These are phyloP conservation scores for Fusarium algeriense DNA, from an alignment of 2,329 filamentous ascomycete species.

Conservation along the genomic window DNA sequence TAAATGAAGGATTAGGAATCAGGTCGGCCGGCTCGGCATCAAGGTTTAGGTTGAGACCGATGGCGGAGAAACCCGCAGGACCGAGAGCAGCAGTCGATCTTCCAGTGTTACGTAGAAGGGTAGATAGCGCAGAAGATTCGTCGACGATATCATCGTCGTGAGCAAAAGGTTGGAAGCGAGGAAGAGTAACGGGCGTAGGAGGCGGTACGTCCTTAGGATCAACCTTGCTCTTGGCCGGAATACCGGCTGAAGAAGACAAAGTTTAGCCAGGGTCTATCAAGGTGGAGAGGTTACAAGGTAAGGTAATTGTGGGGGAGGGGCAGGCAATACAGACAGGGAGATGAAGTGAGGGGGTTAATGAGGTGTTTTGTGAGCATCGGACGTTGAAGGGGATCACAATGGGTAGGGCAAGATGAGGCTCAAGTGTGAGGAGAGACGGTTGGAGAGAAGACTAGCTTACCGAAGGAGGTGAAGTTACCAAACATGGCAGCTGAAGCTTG, in stretches of 20 bases:
- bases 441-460: slow-evolving; percentile 50
- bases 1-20: slow-evolving; percentile 64
- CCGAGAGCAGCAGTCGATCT: slow-evolving; percentile 57
- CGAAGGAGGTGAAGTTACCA: slow-evolving; percentile 56
- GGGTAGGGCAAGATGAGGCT: not conserved
- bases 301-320: slow-evolving; percentile 31
- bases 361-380: slow-evolving; percentile 35
- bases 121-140: slow-evolving; percentile 57
- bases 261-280: slow-evolving; percentile 40
- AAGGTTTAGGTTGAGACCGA: slow-evolving; percentile 67
- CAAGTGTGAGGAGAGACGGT: not conserved
- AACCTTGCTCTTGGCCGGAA: slow-evolving; percentile 49
- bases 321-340: slow-evolving; percentile 11
- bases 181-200: slow-evolving; percentile 67
- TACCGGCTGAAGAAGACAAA: slow-evolving; percentile 42
- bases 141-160: slow-evolving; percentile 48
- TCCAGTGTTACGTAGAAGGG: slow-evolving; percentile 65
- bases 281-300: slow-evolving; percentile 31
- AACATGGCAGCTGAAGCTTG: slow-evolving; percentile 55
- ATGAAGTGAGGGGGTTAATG: slow-evolving; percentile 36
- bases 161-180: slow-evolving; percentile 58
- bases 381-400: not conserved
- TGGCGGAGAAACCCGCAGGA: slow-evolving; percentile 65
- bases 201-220: slow-evolving; percentile 67
- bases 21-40: slow-evolving; percentile 63